Conservation (phyloP, 768 basidiomycete species). For the Boletellus emodensis region DNA sequence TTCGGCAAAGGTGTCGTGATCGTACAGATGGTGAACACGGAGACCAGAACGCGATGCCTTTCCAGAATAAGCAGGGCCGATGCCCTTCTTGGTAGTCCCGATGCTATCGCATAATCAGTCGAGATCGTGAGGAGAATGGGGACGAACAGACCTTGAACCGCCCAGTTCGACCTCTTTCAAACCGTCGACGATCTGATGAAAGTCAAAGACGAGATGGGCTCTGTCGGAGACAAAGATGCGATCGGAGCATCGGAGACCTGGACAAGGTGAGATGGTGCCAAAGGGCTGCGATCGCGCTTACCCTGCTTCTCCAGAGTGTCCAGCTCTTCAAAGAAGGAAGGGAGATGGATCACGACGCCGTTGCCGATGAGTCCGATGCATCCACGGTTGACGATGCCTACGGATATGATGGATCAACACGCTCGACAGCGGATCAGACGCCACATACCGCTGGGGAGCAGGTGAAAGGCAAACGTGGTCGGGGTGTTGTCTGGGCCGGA, state of each 20-base stretch:
- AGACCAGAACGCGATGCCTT: constrained; percentile 96
- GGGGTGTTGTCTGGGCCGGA: constrained; percentile 61
- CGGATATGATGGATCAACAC: neutral
- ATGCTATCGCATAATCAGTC: constrained; percentile 50
- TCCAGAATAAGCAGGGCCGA: constrained; percentile 97
- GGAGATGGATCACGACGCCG: constrained; percentile 95
- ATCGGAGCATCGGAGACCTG: constrained; percentile 80
- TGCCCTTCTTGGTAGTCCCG: constrained; percentile 97
- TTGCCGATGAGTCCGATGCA: constrained; percentile 88
- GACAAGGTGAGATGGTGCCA: constrained; percentile 1
- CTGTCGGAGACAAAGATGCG: constrained; percentile 93
- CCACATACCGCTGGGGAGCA: constrained; percentile 79
- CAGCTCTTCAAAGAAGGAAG: constrained; percentile 91
- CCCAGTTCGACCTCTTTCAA: constrained; percentile 97
- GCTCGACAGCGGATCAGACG: neutral
- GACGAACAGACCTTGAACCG: constrained; percentile 58
- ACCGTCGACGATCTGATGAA: constrained; percentile 99
- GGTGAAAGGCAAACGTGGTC: constrained; percentile 92
- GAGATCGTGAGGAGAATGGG: neutral
- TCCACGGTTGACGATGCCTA: constrained; percentile 35
- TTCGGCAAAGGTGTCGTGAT: constrained; percentile 73
- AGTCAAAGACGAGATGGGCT: constrained; percentile 96
- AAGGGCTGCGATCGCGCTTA: constrained; percentile 25
- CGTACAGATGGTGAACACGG: constrained; percentile 94
- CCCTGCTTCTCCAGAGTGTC: constrained; percentile 84